These are phyloP conservation scores for Rhizopus delemar DNA, from an alignment of 371 early-diverging fungal species.

Conservation along the genomic window DNA sequence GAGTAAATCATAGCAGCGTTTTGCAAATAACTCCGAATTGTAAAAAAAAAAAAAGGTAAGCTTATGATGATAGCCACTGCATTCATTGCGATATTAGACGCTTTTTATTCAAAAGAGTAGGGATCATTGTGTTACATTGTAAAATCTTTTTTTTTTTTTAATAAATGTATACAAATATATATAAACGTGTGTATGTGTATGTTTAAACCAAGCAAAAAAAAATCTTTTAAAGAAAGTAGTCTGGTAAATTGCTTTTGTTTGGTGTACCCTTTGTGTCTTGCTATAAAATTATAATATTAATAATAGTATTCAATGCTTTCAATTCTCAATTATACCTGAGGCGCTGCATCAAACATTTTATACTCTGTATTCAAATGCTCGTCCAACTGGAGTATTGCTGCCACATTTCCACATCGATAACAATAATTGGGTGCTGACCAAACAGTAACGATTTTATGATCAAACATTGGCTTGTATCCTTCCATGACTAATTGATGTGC, in stretches of 20 bases:
- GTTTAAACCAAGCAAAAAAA: not conserved
- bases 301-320: not conserved
- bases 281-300: slow-evolving; percentile 18
- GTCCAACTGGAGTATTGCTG: slow-evolving; percentile 96
- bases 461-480: slow-evolving; percentile 96
- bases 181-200: slow-evolving; percentile 8
- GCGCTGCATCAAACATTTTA: slow-evolving; percentile 86
- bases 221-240: slow-evolving; percentile 83
- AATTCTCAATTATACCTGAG: slow-evolving; percentile 53
- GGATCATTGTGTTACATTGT: no score
- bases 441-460: slow-evolving; percentile 95
- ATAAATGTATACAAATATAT: not conserved
- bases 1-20: no score
- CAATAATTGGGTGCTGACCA: slow-evolving; percentile 99
- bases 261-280: slow-evolving; percentile 79
- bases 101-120: no score
- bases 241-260: slow-evolving; percentile 82
- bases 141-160: not conserved
- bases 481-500: slow-evolving; percentile 99
- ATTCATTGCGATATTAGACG: no score
- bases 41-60: no score
- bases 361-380: slow-evolving; percentile 83
- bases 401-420: slow-evolving; percentile 98
- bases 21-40: no score
- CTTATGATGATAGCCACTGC: no score